phyloP scores from a whole-genome alignment of 768 basidiomycete genomes.

The Candolleomyces eurysporus region DNA sequence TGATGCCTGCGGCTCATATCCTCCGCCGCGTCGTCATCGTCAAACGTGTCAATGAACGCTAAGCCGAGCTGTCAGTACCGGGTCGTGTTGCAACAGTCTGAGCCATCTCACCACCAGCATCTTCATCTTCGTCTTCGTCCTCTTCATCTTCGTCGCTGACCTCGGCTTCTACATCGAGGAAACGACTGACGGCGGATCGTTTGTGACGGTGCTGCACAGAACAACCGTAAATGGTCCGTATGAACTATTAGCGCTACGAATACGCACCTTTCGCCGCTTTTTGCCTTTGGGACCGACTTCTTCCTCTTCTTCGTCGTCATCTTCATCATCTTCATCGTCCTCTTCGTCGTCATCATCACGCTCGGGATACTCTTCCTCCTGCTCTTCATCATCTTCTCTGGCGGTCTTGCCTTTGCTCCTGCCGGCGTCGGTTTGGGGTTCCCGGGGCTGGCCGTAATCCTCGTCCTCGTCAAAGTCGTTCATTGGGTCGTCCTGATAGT shows the following conservation, averaged over 20 bases:
- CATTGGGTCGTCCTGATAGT: slow-evolving; percentile 37
- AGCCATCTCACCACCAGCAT: slow-evolving; percentile 44
- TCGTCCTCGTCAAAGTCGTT: slow-evolving; percentile 43
- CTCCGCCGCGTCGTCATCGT: slow-evolving; percentile 55
- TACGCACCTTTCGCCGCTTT: slow-evolving; percentile 61
- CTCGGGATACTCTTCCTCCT: slow-evolving; percentile 40
- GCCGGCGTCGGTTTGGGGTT: too few relatives aligned
- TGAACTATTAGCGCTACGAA: background rate
- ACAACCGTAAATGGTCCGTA: slow-evolving; percentile 8
- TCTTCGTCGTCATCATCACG: slow-evolving; percentile 40
- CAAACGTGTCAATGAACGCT: slow-evolving; percentile 72
- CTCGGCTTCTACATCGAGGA: slow-evolving; percentile 95
- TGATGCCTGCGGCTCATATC: slow-evolving; percentile 59
- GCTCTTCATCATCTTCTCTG: slow-evolving; percentile 40
- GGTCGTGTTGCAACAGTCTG: slow-evolving; percentile 6
- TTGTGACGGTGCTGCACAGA: slow-evolving; percentile 59
- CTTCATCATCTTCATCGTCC: slow-evolving; percentile 51
- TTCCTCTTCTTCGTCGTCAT: slow-evolving; percentile 58
- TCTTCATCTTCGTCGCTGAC: slow-evolving; percentile 98
- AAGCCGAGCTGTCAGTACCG: slow-evolving; percentile 9
- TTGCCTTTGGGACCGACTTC: slow-evolving; percentile 48
- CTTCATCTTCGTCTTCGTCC: slow-evolving; percentile 78
- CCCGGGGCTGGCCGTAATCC: slow-evolving; percentile 15
- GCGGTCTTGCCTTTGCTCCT: slow-evolving; percentile 43
- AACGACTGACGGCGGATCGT: slow-evolving; percentile 65